phyloP scores from a whole-genome alignment of 345 rosid species.

The Linum lewisii region DNA sequence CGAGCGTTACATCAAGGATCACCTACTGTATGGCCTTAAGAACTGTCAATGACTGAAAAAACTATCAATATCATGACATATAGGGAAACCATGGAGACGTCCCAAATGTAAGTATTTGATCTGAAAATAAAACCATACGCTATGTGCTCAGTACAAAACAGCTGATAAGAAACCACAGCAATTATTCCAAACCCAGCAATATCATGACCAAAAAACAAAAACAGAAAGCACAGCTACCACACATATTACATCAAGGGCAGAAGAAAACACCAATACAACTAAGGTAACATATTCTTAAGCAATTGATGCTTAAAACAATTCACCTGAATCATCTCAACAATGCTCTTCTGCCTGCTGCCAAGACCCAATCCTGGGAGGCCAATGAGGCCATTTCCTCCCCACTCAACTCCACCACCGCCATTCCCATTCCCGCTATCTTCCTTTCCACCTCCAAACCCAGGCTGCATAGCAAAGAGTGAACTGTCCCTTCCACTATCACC shows the following conservation, averaged over 20 bases:
- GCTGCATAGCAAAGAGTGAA: constrained; percentile 60
- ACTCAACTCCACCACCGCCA: constrained; percentile 47
- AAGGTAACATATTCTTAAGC: too few species aligned
- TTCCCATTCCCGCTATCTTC: constrained; percentile 34
- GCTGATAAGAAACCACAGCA: too few species aligned
- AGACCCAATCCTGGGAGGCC: constrained; percentile 60
- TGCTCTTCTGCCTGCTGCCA: constrained; percentile 70
- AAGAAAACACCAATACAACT: too few species aligned
- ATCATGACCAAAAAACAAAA: neutral
- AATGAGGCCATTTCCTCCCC: constrained; percentile 87
- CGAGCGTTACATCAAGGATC: too few species aligned
- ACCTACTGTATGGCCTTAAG: neutral
- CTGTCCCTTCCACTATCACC: constrained; percentile 24
- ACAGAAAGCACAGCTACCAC: neutral
- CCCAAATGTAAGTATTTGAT: neutral
- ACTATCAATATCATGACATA: neutral
- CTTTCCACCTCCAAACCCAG: constrained; percentile 52
- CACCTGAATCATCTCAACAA: constrained; percentile 89
- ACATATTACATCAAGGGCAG: too few species aligned
- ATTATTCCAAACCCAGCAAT: neutral
- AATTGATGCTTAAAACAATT: neutral
- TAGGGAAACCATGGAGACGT: neutral
- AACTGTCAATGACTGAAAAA: neutral
- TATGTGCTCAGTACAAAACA: too few species aligned
- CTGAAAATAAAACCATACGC: too few species aligned